Evolutionary conservation across 208 protist species (phyloP).

Genomic region (Leishmania braziliensis): DNA sequence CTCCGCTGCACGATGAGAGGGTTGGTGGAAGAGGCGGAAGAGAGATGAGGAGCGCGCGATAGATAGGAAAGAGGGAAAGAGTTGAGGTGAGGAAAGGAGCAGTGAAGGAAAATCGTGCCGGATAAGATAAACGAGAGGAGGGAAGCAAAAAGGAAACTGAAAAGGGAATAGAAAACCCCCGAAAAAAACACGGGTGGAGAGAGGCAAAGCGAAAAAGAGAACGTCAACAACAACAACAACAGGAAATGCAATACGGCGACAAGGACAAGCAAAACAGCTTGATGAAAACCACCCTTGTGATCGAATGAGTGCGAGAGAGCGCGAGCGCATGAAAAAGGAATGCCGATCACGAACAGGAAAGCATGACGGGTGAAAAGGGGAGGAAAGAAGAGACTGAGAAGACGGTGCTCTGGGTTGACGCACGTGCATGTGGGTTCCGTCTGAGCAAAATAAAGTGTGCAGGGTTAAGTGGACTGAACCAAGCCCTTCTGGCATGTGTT

Average conservation of each 20-base stretch:
- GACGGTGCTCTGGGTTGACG: no score
- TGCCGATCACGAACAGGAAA: neutral
- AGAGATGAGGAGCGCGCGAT: neutral
- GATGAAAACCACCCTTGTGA: no score
- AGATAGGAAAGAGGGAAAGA: neutral
- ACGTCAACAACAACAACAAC: constrained; percentile 2
- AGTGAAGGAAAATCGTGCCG: no score
- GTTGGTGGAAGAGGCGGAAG: neutral
- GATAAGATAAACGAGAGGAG: neutral
- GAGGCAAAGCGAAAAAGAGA: constrained; percentile 7
- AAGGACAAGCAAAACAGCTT: neutral
- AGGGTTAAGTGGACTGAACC: neutral
- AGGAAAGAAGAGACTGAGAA: neutral
- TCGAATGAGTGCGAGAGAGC: neutral
- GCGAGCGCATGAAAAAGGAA: neutral
- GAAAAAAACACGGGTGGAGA: constrained; percentile 6
- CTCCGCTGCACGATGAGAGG: no score
- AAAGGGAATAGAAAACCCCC: neutral
- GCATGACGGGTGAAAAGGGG: neutral
- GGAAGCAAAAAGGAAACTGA: neutral
- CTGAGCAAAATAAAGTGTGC: neutral
- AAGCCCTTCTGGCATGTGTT: neutral
- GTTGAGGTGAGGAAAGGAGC: no score
- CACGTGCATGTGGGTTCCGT: neutral
- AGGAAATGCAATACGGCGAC: neutral